phyloP scores from a whole-genome alignment of 176 grass and related monocot genomes.

The Raddia distichophylla region DNA sequence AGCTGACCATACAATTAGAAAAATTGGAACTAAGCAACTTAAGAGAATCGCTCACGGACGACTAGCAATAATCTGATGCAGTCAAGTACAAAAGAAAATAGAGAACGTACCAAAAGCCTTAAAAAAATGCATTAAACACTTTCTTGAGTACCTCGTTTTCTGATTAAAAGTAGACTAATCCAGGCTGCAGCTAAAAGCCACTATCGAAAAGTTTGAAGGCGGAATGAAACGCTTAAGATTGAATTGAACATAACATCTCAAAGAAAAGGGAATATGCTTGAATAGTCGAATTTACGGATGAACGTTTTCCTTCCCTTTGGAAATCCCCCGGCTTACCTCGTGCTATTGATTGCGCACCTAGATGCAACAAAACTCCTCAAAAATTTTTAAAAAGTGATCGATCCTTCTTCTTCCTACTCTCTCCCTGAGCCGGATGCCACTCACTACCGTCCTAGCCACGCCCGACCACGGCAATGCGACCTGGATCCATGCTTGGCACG shows the following conservation, averaged over 20 bases:
- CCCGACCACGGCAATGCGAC: too few species aligned
- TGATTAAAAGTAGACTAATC: not conserved
- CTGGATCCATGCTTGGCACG: too few species aligned
- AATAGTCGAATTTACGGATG: not conserved
- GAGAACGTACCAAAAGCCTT: not conserved
- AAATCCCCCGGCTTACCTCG: too few species aligned
- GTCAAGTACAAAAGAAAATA: not conserved
- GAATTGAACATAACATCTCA: not conserved
- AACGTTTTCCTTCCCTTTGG: too few species aligned
- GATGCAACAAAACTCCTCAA: too few species aligned
- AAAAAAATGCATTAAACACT: not conserved
- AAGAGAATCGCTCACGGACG: not conserved
- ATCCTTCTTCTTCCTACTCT: too few species aligned
- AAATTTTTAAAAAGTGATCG: too few species aligned
- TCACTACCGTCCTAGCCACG: too few species aligned
- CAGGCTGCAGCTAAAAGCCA: not conserved
- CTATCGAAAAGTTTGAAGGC: not conserved
- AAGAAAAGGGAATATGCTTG: not conserved
- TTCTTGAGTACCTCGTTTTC: not conserved
- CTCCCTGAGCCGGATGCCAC: too few species aligned
- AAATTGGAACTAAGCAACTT: slow-evolving; percentile 3
- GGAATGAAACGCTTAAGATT: not conserved
- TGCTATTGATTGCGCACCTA: too few species aligned
- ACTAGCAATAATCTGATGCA: not conserved
- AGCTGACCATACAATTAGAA: not conserved